Conservation (phyloP, 768 basidiomycete species). For the Sutorius australiensis region DNA sequence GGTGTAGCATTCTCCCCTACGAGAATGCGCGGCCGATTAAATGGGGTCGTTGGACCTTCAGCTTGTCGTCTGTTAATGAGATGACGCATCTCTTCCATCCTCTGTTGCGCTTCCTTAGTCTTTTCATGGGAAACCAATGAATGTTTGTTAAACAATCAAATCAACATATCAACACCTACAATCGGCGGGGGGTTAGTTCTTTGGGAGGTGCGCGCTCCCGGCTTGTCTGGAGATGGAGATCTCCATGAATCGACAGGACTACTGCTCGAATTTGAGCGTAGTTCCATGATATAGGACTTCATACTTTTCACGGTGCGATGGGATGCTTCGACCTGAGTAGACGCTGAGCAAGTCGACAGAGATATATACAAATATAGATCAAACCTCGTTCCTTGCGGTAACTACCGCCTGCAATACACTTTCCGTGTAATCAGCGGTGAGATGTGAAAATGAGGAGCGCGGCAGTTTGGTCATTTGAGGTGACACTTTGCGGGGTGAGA, state of each 20-base stretch:
- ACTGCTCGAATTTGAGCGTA: conserved; percentile 17
- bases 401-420: conserved; percentile 46
- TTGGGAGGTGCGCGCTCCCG: conserved; percentile 43
- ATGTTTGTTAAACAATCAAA: conserved; percentile 1
- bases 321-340: conserved; percentile 62
- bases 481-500: conserved; percentile 52
- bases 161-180: conserved; percentile 31
- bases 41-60: conserved; percentile 43
- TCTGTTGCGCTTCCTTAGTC: conserved; percentile 72
- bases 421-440: conserved; percentile 39
- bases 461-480: conserved; percentile 45
- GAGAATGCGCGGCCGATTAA: conserved; percentile 42
- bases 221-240: conserved; percentile 58
- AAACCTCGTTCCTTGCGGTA: conserved; percentile 65
- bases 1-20: conserved; percentile 16
- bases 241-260: conserved; percentile 38
- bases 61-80: conserved; percentile 60
- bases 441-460: conserved; percentile 20
- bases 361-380: background rate
- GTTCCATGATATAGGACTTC: conserved; percentile 59
- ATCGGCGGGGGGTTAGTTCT: conserved; percentile 37
- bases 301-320: conserved; percentile 72
- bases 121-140: conserved; percentile 35
- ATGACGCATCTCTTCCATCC: conserved; percentile 80
- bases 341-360: conserved; percentile 1